Conservation (phyloP, 805 yeast genomes). For the Candida oleophila region DNA sequence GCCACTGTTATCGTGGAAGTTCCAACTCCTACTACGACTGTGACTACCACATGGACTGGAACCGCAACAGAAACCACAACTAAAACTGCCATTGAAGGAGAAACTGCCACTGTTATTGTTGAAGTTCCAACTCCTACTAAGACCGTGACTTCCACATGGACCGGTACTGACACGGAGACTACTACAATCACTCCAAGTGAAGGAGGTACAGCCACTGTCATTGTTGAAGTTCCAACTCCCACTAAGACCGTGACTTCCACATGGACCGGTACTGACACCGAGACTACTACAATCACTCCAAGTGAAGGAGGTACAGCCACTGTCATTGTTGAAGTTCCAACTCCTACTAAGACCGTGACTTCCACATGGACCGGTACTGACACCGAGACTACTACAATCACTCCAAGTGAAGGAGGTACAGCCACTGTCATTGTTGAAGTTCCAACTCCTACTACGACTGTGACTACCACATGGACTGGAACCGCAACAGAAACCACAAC, state of each 20-base stretch:
- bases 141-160: constrained; percentile 3
- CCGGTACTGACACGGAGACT: constrained; percentile 11
- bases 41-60: constrained; percentile 7
- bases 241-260: not conserved
- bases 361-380: constrained; percentile 11
- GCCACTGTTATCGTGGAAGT: constrained; percentile 1
- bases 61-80: constrained; percentile 10
- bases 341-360: not conserved
- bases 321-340: constrained; percentile 1
- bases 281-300: constrained; percentile 5
- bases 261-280: constrained; percentile 10
- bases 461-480: constrained; percentile 11
- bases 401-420: constrained; percentile 3
- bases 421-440: constrained; percentile 8
- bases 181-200: constrained; percentile 6
- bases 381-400: constrained; percentile 7
- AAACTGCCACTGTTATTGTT: constrained; percentile 13
- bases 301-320: constrained; percentile 6
- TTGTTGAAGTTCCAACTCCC: constrained; percentile 13
- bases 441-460: constrained; percentile 5
- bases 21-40: constrained; percentile 1
- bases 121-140: constrained; percentile 13
- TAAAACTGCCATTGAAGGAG: constrained; percentile 11
- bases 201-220: constrained; percentile 8
- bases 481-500: constrained; percentile 6